These are phyloP conservation scores for Cucurbita moschata DNA, from an alignment of 306 rosid species.

Conservation along the genomic window DNA sequence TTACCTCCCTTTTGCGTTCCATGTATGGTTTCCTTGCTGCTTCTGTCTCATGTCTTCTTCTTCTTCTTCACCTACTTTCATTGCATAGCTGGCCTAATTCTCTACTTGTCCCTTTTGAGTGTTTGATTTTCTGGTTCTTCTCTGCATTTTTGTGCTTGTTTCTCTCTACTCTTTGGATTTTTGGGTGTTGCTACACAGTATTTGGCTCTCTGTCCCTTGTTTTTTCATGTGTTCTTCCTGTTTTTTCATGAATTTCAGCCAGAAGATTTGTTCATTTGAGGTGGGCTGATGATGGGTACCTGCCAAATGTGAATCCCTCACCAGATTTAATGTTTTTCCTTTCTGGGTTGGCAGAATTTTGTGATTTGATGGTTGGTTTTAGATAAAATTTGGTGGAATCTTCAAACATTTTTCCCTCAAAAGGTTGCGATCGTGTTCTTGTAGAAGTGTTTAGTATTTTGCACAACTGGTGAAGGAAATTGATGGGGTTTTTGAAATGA, in stretches of 20 bases:
- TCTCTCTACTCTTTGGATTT: constrained; percentile 10
- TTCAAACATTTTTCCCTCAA: background rate
- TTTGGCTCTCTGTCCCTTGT: background rate
- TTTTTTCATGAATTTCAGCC: constrained; percentile 10
- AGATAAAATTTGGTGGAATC: background rate
- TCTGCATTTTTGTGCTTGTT: background rate
- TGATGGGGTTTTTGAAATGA: background rate
- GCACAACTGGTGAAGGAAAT: no score
- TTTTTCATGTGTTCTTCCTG: constrained; percentile 10
- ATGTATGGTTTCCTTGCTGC: background rate
- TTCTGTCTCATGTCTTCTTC: background rate
- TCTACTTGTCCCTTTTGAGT: background rate
- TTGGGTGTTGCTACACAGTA: constrained; percentile 1
- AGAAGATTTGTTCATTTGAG: constrained; percentile 19
- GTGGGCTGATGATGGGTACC: constrained; percentile 17
- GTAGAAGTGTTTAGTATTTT: background rate
- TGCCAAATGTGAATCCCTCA: constrained; percentile 1
- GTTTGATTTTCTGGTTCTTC: background rate
- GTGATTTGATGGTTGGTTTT: background rate
- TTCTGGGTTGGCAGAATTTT: background rate
- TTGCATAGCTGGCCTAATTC: background rate
- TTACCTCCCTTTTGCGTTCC: background rate
- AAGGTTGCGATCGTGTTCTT: background rate
- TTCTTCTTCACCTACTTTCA: background rate
- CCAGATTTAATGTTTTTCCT: background rate